Evolutionary conservation across 1,139 yeast species (phyloP), one percentile per base, ranked within the genome.

Genomic region (Chernovozyma sophiae-reginae): DNA sequence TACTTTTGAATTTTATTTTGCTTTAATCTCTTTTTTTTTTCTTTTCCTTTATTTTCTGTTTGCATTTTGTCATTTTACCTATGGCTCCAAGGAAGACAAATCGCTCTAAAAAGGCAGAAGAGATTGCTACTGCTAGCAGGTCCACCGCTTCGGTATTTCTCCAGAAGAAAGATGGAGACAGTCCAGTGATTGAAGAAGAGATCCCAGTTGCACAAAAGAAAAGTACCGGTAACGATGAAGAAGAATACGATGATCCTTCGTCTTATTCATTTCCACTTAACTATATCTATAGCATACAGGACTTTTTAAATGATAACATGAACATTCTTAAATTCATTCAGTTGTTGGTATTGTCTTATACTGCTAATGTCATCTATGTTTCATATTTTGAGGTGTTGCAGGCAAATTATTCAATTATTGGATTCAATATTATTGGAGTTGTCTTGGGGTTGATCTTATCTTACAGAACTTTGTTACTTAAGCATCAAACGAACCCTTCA

Each of bases 221-320:
- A 14, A 20, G 4, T 5, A 6, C 20, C 7, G 31, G 5, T 7
- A 7, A 7, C 15, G 31, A 10, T 28, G 25, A 13, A 4, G 35
- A 25, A 10, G 45, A 43, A 1, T 55, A 53, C 17, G 56, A 51
- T 34, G 58, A 56, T 31, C 36, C 40, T 12, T 36, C 43, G 2
- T 42, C 46, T 24, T 51, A 47, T 25, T 32, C 51, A 7, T 60
- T 60, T 39, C 65, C 66, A 1, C 46, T 59, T 34, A 60, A 56
- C 40, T 46, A 53, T 22, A 42, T 68, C 26, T 68, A 56, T 46
- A 47, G 48, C 15, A 46, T 56, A 8, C 75, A 70, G 43, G 75
- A 70, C 40, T 68, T 60, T 42, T 48, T 68, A 34, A 69, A 68
- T 42, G 66, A 59, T 10, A 50, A 64, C 32, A 42, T 70, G 53